phyloP scores from a whole-genome alignment of 371 early-diverging fungal genomes.

The Mortierella sp. region DNA sequence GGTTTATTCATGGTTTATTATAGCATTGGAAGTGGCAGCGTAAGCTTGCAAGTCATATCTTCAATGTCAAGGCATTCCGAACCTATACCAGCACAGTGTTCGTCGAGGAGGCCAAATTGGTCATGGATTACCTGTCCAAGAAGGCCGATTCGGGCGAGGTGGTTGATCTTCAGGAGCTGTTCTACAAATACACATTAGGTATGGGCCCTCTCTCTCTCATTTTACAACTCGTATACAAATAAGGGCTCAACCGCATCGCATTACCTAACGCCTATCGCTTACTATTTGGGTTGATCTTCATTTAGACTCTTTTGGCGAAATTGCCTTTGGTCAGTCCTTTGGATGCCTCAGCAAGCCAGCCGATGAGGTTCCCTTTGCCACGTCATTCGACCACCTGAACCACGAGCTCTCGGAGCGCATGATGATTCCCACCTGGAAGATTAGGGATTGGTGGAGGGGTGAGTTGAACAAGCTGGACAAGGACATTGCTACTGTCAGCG shows the following conservation, averaged over 20 bases:
- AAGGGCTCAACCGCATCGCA: no score
- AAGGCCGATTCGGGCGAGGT: conserved; percentile 49
- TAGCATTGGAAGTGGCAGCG: conserved; percentile 72
- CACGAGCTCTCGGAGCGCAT: conserved; percentile 35
- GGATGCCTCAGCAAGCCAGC: conserved; percentile 42
- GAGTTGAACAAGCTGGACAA: conserved; percentile 10
- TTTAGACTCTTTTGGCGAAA: conserved; percentile 60
- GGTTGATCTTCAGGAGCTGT: conserved; percentile 63
- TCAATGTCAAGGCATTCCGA: conserved; percentile 65
- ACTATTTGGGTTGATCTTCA: not conserved
- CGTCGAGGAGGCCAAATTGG: conserved; percentile 7
- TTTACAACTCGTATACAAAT: no score
- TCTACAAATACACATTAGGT: conserved; percentile 59
- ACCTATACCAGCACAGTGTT: conserved; percentile 57
- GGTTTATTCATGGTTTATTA: not conserved
- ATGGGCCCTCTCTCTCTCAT: not conserved
- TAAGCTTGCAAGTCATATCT: conserved; percentile 67
- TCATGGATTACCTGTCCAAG: conserved; percentile 42
- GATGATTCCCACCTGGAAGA: conserved; percentile 51
- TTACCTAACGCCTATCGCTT: no score
- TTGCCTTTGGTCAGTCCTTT: conserved; percentile 60
- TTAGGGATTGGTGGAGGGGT: conserved; percentile 49
- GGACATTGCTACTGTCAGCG: conserved; percentile 38
- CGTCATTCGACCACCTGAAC: conserved; percentile 65
- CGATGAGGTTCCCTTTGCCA: conserved; percentile 59